phyloP scores from a whole-genome alignment of 2,329 filamentous ascomycete species.

The Cadophora sp. region DNA sequence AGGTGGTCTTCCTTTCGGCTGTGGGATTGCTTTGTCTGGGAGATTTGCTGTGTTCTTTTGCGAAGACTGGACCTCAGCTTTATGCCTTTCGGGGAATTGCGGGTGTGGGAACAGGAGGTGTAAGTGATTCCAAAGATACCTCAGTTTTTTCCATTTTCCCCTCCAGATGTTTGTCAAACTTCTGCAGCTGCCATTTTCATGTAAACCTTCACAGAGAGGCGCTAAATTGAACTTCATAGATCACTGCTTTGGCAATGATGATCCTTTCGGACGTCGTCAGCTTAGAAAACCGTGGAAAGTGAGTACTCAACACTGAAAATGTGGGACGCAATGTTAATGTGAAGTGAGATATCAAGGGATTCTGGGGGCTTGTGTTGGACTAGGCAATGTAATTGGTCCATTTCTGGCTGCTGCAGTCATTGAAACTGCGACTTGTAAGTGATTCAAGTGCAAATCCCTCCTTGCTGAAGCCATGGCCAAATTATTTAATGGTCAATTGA shows the following conservation, averaged over 20 bases:
- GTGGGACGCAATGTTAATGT: background rate
- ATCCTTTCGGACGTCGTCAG: slow-evolving; percentile 67
- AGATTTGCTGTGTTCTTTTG: slow-evolving; percentile 65
- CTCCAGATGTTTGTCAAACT: too few species aligned
- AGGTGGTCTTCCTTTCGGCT: slow-evolving; percentile 61
- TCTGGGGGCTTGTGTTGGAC: too few species aligned
- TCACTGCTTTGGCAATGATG: slow-evolving; percentile 65
- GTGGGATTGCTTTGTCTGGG: slow-evolving; percentile 60
- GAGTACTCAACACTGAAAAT: slow-evolving; percentile 25
- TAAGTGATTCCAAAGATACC: too few species aligned
- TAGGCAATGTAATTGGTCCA: too few species aligned
- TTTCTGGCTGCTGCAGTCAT: too few species aligned
- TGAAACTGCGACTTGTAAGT: too few species aligned
- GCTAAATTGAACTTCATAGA: slow-evolving; percentile 32
- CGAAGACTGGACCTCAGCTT: slow-evolving; percentile 58
- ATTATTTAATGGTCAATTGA: too few species aligned
- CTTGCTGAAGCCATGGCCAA: too few species aligned
- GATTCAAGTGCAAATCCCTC: too few species aligned
- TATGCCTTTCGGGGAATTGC: slow-evolving; percentile 67
- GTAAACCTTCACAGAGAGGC: too few species aligned
- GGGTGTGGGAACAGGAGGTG: slow-evolving; percentile 66
- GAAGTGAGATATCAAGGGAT: slow-evolving; percentile 32
- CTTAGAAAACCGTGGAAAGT: slow-evolving; percentile 64
- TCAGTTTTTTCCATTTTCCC: too few species aligned
- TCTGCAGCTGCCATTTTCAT: too few species aligned